These are phyloP conservation scores for Niebla homalea DNA, from an alignment of 495 filamentous ascomycete species.

Conservation along the genomic window DNA sequence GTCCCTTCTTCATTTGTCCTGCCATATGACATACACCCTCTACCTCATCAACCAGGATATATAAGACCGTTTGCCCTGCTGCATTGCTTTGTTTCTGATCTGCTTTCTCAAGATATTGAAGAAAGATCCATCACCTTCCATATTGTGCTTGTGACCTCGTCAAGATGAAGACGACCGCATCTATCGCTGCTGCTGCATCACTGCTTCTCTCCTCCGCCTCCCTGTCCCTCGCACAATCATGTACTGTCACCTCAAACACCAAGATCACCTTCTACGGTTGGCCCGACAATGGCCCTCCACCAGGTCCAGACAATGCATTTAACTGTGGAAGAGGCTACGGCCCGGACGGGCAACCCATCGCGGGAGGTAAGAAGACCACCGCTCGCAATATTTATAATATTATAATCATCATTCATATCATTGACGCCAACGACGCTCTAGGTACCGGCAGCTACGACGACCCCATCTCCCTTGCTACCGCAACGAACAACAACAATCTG, in stretches of 20 bases:
- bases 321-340: slow-evolving; percentile 20
- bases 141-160: not conserved
- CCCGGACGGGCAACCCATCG: slow-evolving; percentile 7
- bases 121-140: too few species aligned
- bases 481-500: slow-evolving; percentile 24
- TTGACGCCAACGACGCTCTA: not conserved
- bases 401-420: not conserved
- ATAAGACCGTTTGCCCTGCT: too few species aligned
- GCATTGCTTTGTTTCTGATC: too few species aligned
- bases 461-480: slow-evolving; percentile 34
- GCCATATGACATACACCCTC: too few species aligned
- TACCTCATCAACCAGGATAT: too few species aligned
- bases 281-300: slow-evolving; percentile 30
- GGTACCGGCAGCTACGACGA: slow-evolving; percentile 32
- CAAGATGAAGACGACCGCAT: not conserved
- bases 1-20: too few species aligned
- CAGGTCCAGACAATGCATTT: slow-evolving; percentile 27
- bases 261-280: slow-evolving; percentile 26
- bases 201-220: not conserved
- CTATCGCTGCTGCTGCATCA: not conserved
- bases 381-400: slow-evolving; percentile 11
- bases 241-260: slow-evolving; percentile 3
- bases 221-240: slow-evolving; percentile 1
- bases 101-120: too few species aligned
- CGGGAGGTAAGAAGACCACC: slow-evolving; percentile 9